Conservation (phyloP, 1,139 yeast species). For the Suhomyces wounanorum region DNA sequence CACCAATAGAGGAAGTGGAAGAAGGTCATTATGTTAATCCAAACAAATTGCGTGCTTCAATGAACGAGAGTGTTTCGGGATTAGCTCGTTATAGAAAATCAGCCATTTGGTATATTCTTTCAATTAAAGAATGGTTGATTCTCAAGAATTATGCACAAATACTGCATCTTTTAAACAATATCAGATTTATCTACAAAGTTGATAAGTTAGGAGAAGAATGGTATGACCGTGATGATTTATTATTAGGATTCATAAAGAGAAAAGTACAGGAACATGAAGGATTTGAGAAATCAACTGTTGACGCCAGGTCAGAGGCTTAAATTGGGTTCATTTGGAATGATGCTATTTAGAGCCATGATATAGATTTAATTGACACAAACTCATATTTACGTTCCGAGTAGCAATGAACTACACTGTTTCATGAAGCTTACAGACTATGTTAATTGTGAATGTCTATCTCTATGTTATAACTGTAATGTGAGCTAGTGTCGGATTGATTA, state of each 20-base stretch:
- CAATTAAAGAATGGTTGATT: constrained; percentile 72
- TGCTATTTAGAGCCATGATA: no score
- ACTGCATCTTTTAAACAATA: constrained; percentile 25
- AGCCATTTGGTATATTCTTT: constrained; percentile 74
- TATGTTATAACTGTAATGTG: not conserved
- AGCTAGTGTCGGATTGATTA: no score
- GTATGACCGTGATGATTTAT: constrained; percentile 39
- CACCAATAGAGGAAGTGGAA: constrained; percentile 15
- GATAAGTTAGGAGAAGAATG: constrained; percentile 27
- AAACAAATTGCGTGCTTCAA: constrained; percentile 37
- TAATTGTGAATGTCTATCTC: not conserved
- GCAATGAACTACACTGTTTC: no score
- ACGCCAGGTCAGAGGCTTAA: not conserved
- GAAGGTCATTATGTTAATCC: constrained; percentile 41
- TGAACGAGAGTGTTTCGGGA: constrained; percentile 46
- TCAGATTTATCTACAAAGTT: constrained; percentile 26
- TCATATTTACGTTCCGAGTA: no score
- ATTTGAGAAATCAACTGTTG: not conserved
- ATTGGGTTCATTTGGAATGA: no score
- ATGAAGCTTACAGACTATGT: not conserved
- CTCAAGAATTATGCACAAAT: constrained; percentile 32
- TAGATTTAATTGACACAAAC: no score
- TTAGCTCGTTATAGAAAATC: constrained; percentile 69
- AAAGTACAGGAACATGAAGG: constrained; percentile 6
- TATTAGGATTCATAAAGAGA: constrained; percentile 35